These are phyloP conservation scores for Aspergillus sp. DNA, from an alignment of 2,329 filamentous ascomycete genomes.

Conservation along the genomic window DNA sequence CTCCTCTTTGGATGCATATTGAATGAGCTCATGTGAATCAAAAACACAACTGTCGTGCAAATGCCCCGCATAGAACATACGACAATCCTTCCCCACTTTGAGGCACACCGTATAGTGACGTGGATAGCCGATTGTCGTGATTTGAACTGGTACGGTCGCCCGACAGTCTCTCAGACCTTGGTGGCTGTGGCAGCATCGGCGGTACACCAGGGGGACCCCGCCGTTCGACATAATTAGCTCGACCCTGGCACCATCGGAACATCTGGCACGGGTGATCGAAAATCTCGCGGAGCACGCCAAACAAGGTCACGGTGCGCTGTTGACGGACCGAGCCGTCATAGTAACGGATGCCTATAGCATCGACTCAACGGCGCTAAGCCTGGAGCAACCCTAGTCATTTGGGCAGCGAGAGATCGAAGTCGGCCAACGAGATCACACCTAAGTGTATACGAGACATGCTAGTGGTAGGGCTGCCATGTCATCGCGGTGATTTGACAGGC, in stretches of 20 bases:
- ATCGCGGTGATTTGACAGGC: neutral
- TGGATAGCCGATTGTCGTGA: slow-evolving; percentile 30
- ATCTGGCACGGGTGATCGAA: slow-evolving; percentile 13
- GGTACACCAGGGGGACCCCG: slow-evolving; percentile 13
- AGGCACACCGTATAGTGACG: slow-evolving; percentile 29
- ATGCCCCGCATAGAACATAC: slow-evolving; percentile 26
- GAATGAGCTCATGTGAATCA: slow-evolving; percentile 27
- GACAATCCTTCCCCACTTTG: slow-evolving; percentile 20
- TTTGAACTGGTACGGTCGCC: slow-evolving; percentile 27
- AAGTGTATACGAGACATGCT: slow-evolving; percentile 3
- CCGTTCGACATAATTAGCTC: slow-evolving; percentile 10
- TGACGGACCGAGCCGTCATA: slow-evolving; percentile 31
- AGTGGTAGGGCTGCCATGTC: slow-evolving; percentile 2
- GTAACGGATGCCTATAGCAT: slow-evolving; percentile 14
- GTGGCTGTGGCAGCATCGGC: slow-evolving; percentile 26
- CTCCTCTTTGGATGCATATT: slow-evolving; percentile 13
- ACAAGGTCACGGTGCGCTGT: slow-evolving; percentile 13
- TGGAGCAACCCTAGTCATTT: slow-evolving; percentile 22
- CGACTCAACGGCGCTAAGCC: slow-evolving; percentile 17
- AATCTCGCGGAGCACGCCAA: slow-evolving; percentile 14
- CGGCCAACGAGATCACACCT: slow-evolving; percentile 15
- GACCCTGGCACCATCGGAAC: slow-evolving; percentile 8
- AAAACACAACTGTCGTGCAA: slow-evolving; percentile 12
- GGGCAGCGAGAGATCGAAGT: slow-evolving; percentile 27
- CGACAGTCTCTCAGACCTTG: slow-evolving; percentile 22